Percentiles rank a stretch among this genome's conserved stretches.
Evolutionary conservation across 441 rosid species (phyloP).

Genomic region (Metrosideros polymorpha): DNA sequence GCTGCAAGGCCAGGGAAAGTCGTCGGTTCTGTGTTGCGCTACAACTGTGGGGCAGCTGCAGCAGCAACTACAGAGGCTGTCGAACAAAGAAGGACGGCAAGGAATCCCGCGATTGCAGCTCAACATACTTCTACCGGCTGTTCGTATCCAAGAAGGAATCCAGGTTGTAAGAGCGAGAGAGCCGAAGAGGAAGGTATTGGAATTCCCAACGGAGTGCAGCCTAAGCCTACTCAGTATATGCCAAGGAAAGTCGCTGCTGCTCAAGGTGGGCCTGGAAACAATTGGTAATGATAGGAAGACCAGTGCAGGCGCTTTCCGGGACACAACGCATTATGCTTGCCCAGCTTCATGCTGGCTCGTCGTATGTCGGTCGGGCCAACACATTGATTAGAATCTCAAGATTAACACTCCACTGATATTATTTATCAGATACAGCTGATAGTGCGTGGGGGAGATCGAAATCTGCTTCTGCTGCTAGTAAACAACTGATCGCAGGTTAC

Average conservation of each 20-base stretch:
- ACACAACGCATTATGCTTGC: background rate
- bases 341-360: background rate
- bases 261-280: slow-evolving; percentile 59
- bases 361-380: background rate
- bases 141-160: slow-evolving; percentile 59
- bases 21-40: slow-evolving; percentile 65
- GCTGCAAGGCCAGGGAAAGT: slow-evolving; percentile 87
- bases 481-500: background rate
- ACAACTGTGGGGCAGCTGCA: slow-evolving; percentile 64
- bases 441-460: background rate
- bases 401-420: background rate
- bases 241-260: slow-evolving; percentile 82
- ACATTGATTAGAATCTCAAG: background rate
- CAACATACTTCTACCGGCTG: slow-evolving; percentile 38
- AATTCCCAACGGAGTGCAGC: slow-evolving; percentile 58
- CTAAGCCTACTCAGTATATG: slow-evolving; percentile 74
- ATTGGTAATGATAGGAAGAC: slow-evolving; percentile 50
- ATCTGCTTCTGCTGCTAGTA: background rate
- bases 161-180: slow-evolving; percentile 57
- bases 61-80: slow-evolving; percentile 36
- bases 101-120: slow-evolving; percentile 49
- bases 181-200: slow-evolving; percentile 62
- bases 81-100: slow-evolving; percentile 66
- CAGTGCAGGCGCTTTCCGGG: background rate
- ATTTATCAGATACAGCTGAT: background rate